Evolutionary conservation across 768 basidiomycete species (phyloP).

Genomic region (Phlebiopsis flavidoalba): DNA sequence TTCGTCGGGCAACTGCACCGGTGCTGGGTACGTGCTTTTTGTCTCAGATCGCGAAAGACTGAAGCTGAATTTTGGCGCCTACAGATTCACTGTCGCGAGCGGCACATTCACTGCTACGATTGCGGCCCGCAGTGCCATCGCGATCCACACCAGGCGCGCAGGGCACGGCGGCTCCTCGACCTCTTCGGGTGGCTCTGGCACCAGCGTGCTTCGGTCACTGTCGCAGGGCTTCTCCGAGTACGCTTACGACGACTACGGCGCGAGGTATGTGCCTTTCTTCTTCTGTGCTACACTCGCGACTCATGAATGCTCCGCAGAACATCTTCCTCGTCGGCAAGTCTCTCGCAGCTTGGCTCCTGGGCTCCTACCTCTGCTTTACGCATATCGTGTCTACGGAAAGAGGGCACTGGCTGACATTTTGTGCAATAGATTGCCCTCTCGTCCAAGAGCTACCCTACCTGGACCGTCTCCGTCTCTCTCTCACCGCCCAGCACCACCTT

Average conservation of each 20-base stretch:
- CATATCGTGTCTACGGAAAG: background rate
- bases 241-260: slow-evolving; percentile 54
- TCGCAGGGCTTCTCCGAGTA: slow-evolving; percentile 50
- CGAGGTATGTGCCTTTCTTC: slow-evolving; percentile 33
- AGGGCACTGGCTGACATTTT: background rate
- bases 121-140: slow-evolving; percentile 46
- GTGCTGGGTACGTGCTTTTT: slow-evolving; percentile 36
- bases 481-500: slow-evolving; percentile 46
- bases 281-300: background rate
- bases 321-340: slow-evolving; percentile 55
- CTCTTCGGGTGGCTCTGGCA: too few relatives aligned
- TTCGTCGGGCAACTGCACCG: slow-evolving; percentile 41
- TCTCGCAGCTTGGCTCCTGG: slow-evolving; percentile 53
- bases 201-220: slow-evolving; percentile 27
- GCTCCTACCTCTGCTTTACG: slow-evolving; percentile 40
- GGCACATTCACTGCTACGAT: slow-evolving; percentile 49
- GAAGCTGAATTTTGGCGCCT: background rate
- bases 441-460: slow-evolving; percentile 47
- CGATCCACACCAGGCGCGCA: slow-evolving; percentile 45
- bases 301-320: slow-evolving; percentile 34
- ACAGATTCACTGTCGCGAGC: slow-evolving; percentile 43
- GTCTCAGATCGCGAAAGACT: background rate
- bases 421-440: slow-evolving; percentile 43
- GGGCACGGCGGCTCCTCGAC: background rate
- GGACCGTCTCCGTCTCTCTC: slow-evolving; percentile 46